Evolutionary conservation across 768 basidiomycete genomes (phyloP), one percentile per base, ranked within the genome.

Genomic region (Lanmaoa rubissima): DNA sequence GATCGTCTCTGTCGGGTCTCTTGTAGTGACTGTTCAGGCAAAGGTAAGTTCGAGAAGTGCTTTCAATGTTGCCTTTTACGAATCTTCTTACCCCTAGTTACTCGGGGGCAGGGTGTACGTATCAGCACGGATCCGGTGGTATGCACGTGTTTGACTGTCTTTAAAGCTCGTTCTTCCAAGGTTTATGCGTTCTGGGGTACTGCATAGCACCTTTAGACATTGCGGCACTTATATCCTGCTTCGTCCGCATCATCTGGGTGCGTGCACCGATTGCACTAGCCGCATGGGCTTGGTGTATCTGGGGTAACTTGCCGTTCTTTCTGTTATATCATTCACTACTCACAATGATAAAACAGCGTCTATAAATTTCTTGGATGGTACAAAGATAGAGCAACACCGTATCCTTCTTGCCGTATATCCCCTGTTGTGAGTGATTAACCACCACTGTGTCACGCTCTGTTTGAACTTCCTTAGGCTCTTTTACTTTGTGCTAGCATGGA

Each of bases 251-350:
- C 31, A 87, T 98, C 48, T 97, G 89, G 75, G 78, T 98, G 55
- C 83, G 96, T 54, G 87, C 86, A 32, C 96, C 96, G 11, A 72
- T 98, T 32, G 88, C 94, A 44, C 70, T 96, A 28, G 79, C 86
- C 19, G 90, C 92, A 13, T 96, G 94, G 89, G 94, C 81, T 38
- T 98, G 96, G 96, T 92, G 88, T 70, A 90, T 97, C 55, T 98
- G 94, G 94, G 96, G 95, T 98, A 67, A 26, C n/a, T 42, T 11
- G 42, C 21, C 32, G 21, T 31, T 50, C 41, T 21, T 44, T 32
- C 26, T 38, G 26, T 50, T 28, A 2, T n/a, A 5, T 35, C 12
- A 8, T 31, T 50, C 32, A 40, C 35, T 7, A 16, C 62, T 64
- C 10, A 59, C 45, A 26, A 21, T 11, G 24, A 41, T 28, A 13